Evolutionary conservation across 495 filamentous ascomycete genomes (phyloP).

Genomic region (Xylaria flabelliformis): DNA sequence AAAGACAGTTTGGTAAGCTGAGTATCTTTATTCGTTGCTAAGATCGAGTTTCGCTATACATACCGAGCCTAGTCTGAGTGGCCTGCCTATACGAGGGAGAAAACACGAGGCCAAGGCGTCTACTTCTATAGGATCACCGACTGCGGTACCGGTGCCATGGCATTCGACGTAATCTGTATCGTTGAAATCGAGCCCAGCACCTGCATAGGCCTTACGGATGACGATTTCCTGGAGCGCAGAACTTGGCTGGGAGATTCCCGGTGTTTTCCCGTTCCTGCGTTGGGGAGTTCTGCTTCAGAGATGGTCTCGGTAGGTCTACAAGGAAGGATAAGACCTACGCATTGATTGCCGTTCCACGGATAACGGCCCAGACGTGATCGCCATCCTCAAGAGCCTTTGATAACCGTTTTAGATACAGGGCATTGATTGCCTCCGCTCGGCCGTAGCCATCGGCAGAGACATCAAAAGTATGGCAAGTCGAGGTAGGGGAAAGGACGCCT

Average conservation of each 20-base stretch:
- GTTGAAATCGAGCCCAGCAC: slow-evolving; percentile 41
- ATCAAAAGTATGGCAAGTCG: slow-evolving; percentile 53
- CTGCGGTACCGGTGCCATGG: slow-evolving; percentile 59
- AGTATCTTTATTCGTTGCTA: background rate
- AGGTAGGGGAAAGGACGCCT: slow-evolving; percentile 52
- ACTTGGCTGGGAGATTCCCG: slow-evolving; percentile 55
- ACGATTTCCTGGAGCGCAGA: slow-evolving; percentile 51
- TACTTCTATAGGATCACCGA: slow-evolving; percentile 58
- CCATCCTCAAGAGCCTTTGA: slow-evolving; percentile 50
- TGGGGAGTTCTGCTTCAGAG: background rate
- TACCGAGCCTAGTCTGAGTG: background rate
- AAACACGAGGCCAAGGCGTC: slow-evolving; percentile 38
- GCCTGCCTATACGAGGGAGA: background rate
- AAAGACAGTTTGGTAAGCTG: background rate
- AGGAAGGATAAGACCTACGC: slow-evolving; percentile 21
- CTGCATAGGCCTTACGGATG: slow-evolving; percentile 46
- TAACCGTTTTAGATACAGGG: slow-evolving; percentile 53
- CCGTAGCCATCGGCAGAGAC: slow-evolving; percentile 40
- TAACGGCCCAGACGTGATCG: slow-evolving; percentile 55
- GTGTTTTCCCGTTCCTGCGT: slow-evolving; percentile 50
- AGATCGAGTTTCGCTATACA: background rate
- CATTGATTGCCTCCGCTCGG: slow-evolving; percentile 36
- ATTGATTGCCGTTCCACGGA: slow-evolving; percentile 55
- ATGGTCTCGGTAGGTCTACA: background rate
- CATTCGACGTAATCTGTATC: slow-evolving; percentile 55